These are phyloP conservation scores for Candida dendrica DNA, from an alignment of 805 yeast genomes.

Conservation along the genomic window DNA sequence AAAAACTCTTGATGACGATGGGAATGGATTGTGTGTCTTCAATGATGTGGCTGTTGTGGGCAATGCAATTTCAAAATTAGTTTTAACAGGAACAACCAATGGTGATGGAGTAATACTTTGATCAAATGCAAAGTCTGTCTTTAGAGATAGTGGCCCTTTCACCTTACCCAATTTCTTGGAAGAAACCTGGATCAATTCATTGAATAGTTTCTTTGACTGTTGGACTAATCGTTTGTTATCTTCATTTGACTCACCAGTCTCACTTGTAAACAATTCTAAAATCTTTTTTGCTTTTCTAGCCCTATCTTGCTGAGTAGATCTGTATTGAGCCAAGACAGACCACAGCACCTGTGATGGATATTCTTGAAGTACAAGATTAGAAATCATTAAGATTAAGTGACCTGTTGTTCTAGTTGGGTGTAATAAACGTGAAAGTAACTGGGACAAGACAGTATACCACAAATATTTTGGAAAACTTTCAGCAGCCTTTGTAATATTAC, in stretches of 20 bases:
- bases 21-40: constrained; percentile 37
- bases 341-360: constrained; percentile 87
- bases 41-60: constrained; percentile 42
- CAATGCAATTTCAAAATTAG: constrained; percentile 60
- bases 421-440: constrained; percentile 69
- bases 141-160: constrained; percentile 19
- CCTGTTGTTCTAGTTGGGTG: constrained; percentile 55
- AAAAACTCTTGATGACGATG: constrained; percentile 38
- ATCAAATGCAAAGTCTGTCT: constrained; percentile 36
- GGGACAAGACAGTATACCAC: constrained; percentile 85
- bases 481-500: constrained; percentile 37
- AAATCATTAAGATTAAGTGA: constrained; percentile 47
- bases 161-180: constrained; percentile 12
- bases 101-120: constrained; percentile 34
- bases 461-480: constrained; percentile 42
- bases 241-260: constrained; percentile 7
- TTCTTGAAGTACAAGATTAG: constrained; percentile 46
- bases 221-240: constrained; percentile 4
- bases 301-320: constrained; percentile 47
- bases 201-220: constrained; percentile 20
- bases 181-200: constrained; percentile 20
- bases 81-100: constrained; percentile 68
- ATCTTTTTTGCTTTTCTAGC: constrained; percentile 39
- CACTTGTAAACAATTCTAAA: constrained; percentile 23
- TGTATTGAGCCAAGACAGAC: constrained; percentile 65